Base-by-base conservation (phyloP, 1,284 basidiomycete genomes). In the Heterobasidion irregulare region DNA sequence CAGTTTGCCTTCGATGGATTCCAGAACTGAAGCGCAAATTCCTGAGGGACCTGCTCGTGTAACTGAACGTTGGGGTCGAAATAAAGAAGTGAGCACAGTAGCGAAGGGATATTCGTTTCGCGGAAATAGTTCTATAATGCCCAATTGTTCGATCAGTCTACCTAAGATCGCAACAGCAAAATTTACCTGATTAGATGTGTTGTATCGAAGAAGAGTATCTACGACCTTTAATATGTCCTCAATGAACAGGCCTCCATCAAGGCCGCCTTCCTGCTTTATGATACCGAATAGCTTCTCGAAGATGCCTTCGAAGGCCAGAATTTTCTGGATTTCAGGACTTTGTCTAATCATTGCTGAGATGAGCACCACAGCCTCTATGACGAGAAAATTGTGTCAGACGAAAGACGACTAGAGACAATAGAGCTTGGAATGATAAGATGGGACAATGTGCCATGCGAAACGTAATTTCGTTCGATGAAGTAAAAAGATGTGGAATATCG, bases 1-100 rank as follows among this genome's bases (percentile, higher is more conserved):
- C 95, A 96, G 50, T 82, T 75, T 16, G 84, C 70, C 69, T 98
- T 98, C 66, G 95, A 93, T 53, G 86, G 80, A 59, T 94, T 92
- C 97, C 97, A 99, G 66, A 94, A 94, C 68, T 99, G 97, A 41
- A 98, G 75, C 1, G 94, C 89, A 70, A 98, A 99, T 57, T 92
- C 88, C 68, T 98, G 92, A 3, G 95, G 92, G 2, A 89, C 83
- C 7, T 78, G 70, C 46, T 83, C 79, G 53, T 88, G 79, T 2
- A 86, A 77, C 1, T 95, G 94, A 68, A 94, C 96, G 60, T 89
- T 84, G 19, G 98, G 80, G 34, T 97, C 92, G 68, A 94, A 98
- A 61, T 92, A 85, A 32, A 99, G 80, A 18, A 98, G 80, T 1
- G 92, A 82, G 12, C 87, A 90, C 8, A 98, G 75, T 10, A 86